A percentile compares a stretch with the other conserved stretches of the same genome.
Conservation (phyloP, 1,139 yeast genomes). For the Candida pseudocylindracea region DNA sequence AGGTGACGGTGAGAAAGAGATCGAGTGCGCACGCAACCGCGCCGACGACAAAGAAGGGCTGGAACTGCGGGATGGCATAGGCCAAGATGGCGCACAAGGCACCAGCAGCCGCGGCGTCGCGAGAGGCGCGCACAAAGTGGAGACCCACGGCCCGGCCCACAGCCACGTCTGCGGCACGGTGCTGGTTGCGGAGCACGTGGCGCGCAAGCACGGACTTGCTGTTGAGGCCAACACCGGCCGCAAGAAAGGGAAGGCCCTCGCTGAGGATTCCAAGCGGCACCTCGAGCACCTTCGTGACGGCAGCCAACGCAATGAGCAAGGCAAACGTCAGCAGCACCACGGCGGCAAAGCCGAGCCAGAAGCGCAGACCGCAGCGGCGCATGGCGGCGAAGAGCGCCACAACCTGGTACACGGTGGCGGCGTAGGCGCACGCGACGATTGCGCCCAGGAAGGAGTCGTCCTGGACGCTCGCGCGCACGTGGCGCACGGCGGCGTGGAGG, state of each 20-base stretch:
- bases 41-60: slow-evolving; percentile 65
- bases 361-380: slow-evolving; percentile 63
- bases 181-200: slow-evolving; percentile 25
- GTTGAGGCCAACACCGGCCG: slow-evolving; percentile 83
- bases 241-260: slow-evolving; percentile 88
- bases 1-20: slow-evolving; percentile 54
- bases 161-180: no score
- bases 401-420: slow-evolving; percentile 81
- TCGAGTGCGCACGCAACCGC: slow-evolving; percentile 58
- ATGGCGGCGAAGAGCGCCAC: slow-evolving; percentile 59
- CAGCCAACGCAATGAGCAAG: slow-evolving; percentile 59
- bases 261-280: slow-evolving; percentile 15
- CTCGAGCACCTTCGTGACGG: slow-evolving; percentile 42
- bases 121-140: slow-evolving; percentile 48
- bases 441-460: no score
- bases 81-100: slow-evolving; percentile 48
- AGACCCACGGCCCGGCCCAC: slow-evolving; percentile 39
- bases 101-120: slow-evolving; percentile 59
- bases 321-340: slow-evolving; percentile 70
- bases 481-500: no score
- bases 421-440: slow-evolving; percentile 38
- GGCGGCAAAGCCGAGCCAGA: slow-evolving; percentile 79
- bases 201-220: slow-evolving; percentile 64
- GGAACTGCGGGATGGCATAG: slow-evolving; percentile 52
- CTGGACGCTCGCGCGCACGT: no score